Evolutionary conservation across 352 stramenopile genomes (phyloP).

Genomic region (Phytophthora parvispora): DNA sequence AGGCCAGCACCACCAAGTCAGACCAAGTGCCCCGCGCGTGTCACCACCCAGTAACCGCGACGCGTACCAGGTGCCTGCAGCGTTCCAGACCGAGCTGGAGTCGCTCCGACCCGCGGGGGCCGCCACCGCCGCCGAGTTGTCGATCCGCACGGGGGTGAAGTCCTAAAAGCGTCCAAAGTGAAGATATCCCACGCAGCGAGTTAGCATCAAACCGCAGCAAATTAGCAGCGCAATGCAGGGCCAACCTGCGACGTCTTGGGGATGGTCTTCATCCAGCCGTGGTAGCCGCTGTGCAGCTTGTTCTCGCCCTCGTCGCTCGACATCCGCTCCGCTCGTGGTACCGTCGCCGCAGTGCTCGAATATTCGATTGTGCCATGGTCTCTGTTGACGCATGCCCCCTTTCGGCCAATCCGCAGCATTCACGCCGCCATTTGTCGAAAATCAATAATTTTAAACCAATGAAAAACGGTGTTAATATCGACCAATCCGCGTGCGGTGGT

Average conservation of each 20-base stretch:
- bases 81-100: slow-evolving; percentile 83
- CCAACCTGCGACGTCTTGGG: slow-evolving; percentile 78
- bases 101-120: slow-evolving; percentile 30
- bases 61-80: slow-evolving; percentile 79
- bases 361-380: slow-evolving; percentile 25
- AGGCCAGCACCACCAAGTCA: neutral
- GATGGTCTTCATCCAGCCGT: slow-evolving; percentile 92
- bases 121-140: slow-evolving; percentile 31
- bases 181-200: too few relatives aligned
- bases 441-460: neutral
- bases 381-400: slow-evolving; percentile 9
- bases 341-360: slow-evolving; percentile 17
- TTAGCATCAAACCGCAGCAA: slow-evolving; percentile 1
- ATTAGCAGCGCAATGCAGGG: neutral
- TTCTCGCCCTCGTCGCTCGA: slow-evolving; percentile 63
- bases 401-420: slow-evolving; percentile 10
- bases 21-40: neutral
- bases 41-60: slow-evolving; percentile 8
- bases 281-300: slow-evolving; percentile 87
- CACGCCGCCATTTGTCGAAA: too few relatives aligned
- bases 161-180: slow-evolving; percentile 50
- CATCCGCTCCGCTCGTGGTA: slow-evolving; percentile 40
- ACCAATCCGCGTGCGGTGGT: neutral
- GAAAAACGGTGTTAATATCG: slow-evolving; percentile 1
- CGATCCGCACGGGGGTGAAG: slow-evolving; percentile 82